Percentiles rank a stretch among this genome's conserved stretches.
These are phyloP conservation scores for Pythium scleroteichum DNA, from an alignment of 352 stramenopile species.

Conservation along the genomic window DNA sequence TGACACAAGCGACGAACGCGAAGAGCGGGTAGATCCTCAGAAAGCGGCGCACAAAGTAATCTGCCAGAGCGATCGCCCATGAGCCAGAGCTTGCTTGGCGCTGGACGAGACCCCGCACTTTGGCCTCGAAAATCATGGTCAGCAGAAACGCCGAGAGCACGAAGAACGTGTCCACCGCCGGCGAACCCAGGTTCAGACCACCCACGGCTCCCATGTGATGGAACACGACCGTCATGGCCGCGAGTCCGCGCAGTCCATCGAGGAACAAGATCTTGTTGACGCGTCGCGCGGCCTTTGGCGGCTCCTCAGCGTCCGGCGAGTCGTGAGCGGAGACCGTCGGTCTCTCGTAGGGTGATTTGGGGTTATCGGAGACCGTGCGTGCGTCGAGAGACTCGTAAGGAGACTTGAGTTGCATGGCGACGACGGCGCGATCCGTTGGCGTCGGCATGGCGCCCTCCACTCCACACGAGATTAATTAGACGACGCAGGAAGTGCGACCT, in stretches of 20 bases:
- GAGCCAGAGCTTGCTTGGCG: conserved; percentile 27
- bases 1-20: conserved; percentile 19
- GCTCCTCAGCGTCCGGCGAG: too few relatives aligned
- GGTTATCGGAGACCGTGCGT: too few relatives aligned
- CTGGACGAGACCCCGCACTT: conserved; percentile 30
- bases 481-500: too few relatives aligned
- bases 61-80: conserved; percentile 28
- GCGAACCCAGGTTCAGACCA: conserved; percentile 34
- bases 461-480: too few relatives aligned
- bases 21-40: conserved; percentile 33
- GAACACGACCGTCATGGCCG: not conserved
- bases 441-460: too few relatives aligned
- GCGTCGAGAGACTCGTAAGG: too few relatives aligned
- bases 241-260: conserved; percentile 3
- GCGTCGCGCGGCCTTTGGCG: not conserved
- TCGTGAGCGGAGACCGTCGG: too few relatives aligned
- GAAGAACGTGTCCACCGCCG: conserved; percentile 41
- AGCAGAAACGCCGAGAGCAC: conserved; percentile 46
- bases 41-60: conserved; percentile 34
- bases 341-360: too few relatives aligned
- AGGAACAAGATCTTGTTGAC: conserved; percentile 1
- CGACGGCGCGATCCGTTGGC: too few relatives aligned
- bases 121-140: conserved; percentile 41
- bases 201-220: conserved; percentile 14
- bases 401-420: too few relatives aligned